phyloP scores from a whole-genome alignment of 2,329 filamentous ascomycete species.

The Bipolaris victoriae region DNA sequence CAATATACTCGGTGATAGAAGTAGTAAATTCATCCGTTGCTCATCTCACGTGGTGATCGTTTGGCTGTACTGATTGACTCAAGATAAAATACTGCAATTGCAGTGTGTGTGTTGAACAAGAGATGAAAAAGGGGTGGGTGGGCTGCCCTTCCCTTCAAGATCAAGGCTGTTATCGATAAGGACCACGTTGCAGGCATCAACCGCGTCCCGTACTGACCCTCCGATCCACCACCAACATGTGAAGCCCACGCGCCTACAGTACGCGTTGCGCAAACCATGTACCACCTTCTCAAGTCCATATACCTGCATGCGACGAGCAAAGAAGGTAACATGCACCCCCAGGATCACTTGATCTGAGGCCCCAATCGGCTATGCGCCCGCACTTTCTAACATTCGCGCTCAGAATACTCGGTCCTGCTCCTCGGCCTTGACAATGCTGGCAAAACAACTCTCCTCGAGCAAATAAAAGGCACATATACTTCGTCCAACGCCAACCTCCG shows the following conservation, averaged over 20 bases:
- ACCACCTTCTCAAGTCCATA: constrained; percentile 92
- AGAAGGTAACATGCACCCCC: constrained; percentile 67
- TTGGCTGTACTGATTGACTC: too few relatives aligned
- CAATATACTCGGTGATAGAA: too few relatives aligned
- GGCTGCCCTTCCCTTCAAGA: not conserved
- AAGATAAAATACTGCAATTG: too few relatives aligned
- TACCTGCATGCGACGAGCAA: constrained; percentile 97
- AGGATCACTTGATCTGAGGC: not conserved
- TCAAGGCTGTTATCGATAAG: constrained; percentile 18
- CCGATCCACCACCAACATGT: constrained; percentile 22
- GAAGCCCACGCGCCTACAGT: constrained; percentile 20
- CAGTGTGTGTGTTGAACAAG: not conserved
- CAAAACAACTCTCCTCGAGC: constrained; percentile 96
- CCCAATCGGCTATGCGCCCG: not conserved
- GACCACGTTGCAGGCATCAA: constrained; percentile 11
- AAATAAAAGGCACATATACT: constrained; percentile 88
- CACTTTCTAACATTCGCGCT: constrained; percentile 11
- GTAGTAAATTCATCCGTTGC: too few relatives aligned
- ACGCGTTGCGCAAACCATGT: constrained; percentile 65
- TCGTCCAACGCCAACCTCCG: constrained; percentile 72
- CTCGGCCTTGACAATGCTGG: constrained; percentile 97
- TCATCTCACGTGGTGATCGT: too few relatives aligned
- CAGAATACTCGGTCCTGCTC: constrained; percentile 96
- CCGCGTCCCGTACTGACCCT: constrained; percentile 7
- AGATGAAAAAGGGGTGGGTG: not conserved